Base-by-base conservation (phyloP, 768 basidiomycete species). In the Hygrocybe punicea region DNA sequence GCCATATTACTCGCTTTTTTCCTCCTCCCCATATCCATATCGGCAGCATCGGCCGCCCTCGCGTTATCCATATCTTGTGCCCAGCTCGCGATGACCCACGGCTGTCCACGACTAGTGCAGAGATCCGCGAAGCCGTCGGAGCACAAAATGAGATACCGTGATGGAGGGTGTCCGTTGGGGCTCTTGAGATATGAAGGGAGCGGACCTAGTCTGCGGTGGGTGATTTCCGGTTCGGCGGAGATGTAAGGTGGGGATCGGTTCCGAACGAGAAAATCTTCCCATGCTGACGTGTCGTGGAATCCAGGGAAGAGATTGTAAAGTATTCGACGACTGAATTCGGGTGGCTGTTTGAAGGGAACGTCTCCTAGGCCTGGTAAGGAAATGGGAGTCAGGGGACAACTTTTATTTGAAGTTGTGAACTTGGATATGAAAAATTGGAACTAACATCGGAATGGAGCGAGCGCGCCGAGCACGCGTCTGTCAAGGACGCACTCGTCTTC, bases 391-490 rank as follows among this genome's bases (percentile, higher is more conserved):
- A 33, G 25, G 21, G 14, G 24, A 55, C 33, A 58, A 14, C 23
- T 42, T 44, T 49, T 59, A 37, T 53, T 51, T 48, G n/a, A n/a
- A n/a, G n/a, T n/a, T n/a, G n/a, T n/a, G n/a, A n/a, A n/a, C n/a
- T n/a, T n/a, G n/a, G n/a, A n/a, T n/a, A n/a, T n/a, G n/a, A n/a
- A n/a, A n/a, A n/a, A n/a, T n/a, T n/a, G n/a, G n/a, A n/a, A 78
- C 83, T 64, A 66, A 89, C 89, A 86, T 71, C 89, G 80, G 63
- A 85, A 87, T 52, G 88, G 87, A 3, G 88, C 86, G 25, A 91
- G 81, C 55, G 86, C 87, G 55, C 89, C 89, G 51, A 91, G 82
- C 50, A 91, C 84, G 50, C 89, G 78, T 61, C 78, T 75, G 59
- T 88, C 82, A 47, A 83, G 63, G 42, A 89, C 76, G 60, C 85